These are phyloP conservation scores for Dentipellis sp. DNA, from an alignment of 768 basidiomycete genomes.

Conservation along the genomic window DNA sequence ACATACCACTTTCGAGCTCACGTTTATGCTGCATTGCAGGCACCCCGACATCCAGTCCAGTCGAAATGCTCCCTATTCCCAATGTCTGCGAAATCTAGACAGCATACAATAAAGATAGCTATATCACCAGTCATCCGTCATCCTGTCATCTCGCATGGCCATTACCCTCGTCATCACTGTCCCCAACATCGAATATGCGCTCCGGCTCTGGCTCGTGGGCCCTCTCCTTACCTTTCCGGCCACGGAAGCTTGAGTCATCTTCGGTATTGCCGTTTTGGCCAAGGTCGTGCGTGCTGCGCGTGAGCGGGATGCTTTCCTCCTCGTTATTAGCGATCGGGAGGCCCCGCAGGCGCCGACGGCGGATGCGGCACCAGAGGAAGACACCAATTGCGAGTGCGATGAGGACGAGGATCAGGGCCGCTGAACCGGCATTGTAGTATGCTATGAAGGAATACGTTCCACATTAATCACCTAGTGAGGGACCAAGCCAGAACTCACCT, in stretches of 20 bases:
- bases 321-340: conserved; percentile 28
- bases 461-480: neutral
- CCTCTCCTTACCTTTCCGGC: conserved; percentile 28
- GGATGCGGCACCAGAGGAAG: conserved; percentile 73
- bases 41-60: too few species aligned
- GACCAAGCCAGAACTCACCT: conserved; percentile 36
- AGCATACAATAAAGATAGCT: neutral
- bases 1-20: too few species aligned
- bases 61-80: neutral
- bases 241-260: conserved; percentile 8
- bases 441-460: conserved; percentile 32
- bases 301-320: conserved; percentile 71
- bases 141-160: neutral
- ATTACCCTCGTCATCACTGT: conserved; percentile 31
- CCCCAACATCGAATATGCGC: conserved; percentile 36
- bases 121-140: neutral
- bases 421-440: conserved; percentile 92
- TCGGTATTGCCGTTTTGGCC: conserved; percentile 13
- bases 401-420: conserved; percentile 72
- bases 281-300: conserved; percentile 22
- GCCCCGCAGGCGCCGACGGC: conserved; percentile 30
- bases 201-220: conserved; percentile 19
- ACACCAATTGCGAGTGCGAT: conserved; percentile 57
- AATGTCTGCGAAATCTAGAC: neutral
- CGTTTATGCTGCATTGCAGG: too few species aligned